Evolutionary conservation across 345 rosid species (phyloP).

Genomic region (Fremontodendron californicum): DNA sequence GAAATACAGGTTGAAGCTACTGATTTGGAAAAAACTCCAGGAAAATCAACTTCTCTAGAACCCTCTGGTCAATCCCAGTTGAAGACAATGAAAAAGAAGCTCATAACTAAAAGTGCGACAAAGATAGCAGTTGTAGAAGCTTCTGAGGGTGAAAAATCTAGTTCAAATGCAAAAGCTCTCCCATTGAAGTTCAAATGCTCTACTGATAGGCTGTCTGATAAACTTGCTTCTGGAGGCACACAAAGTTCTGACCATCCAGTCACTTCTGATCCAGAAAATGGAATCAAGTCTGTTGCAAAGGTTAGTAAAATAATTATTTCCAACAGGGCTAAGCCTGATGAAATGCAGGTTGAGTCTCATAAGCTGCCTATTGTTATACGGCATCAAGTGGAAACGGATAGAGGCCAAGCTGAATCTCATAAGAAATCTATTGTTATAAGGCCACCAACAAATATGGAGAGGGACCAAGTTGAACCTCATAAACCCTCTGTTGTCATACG

Average conservation of each 20-base stretch:
- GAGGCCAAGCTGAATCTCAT: constrained; percentile 51
- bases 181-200: constrained; percentile 80
- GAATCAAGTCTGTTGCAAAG: constrained; percentile 46
- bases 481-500: constrained; percentile 76
- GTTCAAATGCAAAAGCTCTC: constrained; percentile 47
- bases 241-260: constrained; percentile 51
- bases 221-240: constrained; percentile 36
- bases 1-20: constrained; percentile 51
- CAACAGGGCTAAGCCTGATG: constrained; percentile 61
- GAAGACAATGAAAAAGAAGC: constrained; percentile 59
- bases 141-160: constrained; percentile 51
- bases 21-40: constrained; percentile 54
- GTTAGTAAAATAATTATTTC: constrained; percentile 69
- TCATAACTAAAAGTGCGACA: constrained; percentile 39
- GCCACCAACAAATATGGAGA: constrained; percentile 56
- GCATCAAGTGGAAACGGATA: constrained; percentile 52
- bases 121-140: constrained; percentile 49
- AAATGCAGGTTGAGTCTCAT: constrained; percentile 46
- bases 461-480: constrained; percentile 56
- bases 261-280: constrained; percentile 48
- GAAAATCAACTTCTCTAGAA: constrained; percentile 50
- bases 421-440: constrained; percentile 60
- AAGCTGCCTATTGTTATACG: constrained; percentile 48
- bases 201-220: constrained; percentile 49
- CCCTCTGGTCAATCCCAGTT: constrained; percentile 48